Percentiles rank a stretch among this genome's conserved stretches.
phyloP scores from a whole-genome alignment of 495 filamentous ascomycete species.

The Daldinia bambusicola region DNA sequence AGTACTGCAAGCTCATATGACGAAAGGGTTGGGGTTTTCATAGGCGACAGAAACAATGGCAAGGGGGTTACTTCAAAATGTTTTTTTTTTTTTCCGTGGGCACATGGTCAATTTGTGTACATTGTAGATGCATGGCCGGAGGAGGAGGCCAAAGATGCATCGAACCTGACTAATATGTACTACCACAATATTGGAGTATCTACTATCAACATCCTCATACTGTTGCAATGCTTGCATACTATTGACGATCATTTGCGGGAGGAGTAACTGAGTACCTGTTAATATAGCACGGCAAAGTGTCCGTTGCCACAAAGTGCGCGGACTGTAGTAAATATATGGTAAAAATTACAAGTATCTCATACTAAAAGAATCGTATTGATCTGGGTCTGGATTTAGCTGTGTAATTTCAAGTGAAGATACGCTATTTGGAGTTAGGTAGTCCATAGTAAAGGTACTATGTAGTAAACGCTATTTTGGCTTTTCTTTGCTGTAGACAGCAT shows the following conservation, averaged over 20 bases:
- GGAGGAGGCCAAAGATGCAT: not conserved
- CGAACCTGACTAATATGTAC: constrained; percentile 20
- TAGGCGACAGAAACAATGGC: constrained; percentile 16
- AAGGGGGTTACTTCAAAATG: not conserved
- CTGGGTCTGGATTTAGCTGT: not conserved
- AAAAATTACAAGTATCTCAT: not conserved
- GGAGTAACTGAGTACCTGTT: too few species aligned
- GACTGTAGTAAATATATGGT: not conserved
- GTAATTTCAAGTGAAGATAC: not conserved
- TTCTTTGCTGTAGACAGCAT: constrained; percentile 1
- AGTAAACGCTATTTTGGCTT: constrained; percentile 8
- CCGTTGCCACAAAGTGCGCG: not conserved
- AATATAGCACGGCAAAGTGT: not conserved
- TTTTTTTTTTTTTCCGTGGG: not conserved
- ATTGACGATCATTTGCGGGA: constrained; percentile 8
- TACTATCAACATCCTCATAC: not conserved
- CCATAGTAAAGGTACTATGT: too few species aligned
- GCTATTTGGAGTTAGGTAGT: not conserved
- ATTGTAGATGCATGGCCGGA: constrained; percentile 4
- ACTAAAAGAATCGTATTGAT: not conserved
- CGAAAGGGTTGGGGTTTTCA: constrained; percentile 7
- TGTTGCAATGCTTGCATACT: constrained; percentile 20
- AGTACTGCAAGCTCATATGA: constrained; percentile 13
- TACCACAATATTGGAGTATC: not conserved
- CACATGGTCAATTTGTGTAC: constrained; percentile 13